Percentiles rank a stretch among this genome's conserved stretches.
phyloP scores from a whole-genome alignment of 2,329 filamentous ascomycete species.

The Bipolaris gigantea region DNA sequence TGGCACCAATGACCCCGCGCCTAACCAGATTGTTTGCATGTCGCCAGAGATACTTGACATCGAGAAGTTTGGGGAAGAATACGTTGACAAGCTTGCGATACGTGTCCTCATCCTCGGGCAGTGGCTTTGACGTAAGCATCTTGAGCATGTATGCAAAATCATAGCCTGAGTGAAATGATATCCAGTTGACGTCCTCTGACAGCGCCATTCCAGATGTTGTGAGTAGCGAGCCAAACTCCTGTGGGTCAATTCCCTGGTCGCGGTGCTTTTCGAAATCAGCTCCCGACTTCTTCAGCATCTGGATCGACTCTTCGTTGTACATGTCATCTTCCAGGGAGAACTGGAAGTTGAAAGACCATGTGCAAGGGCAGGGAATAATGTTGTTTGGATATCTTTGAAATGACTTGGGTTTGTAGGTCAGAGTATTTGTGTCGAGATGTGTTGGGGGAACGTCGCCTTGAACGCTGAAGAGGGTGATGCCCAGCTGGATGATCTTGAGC shows the following conservation, averaged over 20 bases:
- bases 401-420: conserved; percentile 48
- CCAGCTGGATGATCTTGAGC: conserved; percentile 95
- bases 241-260: conserved; percentile 85
- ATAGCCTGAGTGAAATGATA: conserved; percentile 96
- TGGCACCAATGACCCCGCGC: conserved; percentile 47
- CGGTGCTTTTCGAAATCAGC: conserved; percentile 86
- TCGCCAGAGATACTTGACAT: conserved; percentile 97
- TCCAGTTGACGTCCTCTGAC: conserved; percentile 87
- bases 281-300: conserved; percentile 86
- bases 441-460: conserved; percentile 84
- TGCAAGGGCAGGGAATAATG: conserved; percentile 72
- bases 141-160: conserved; percentile 98
- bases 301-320: conserved; percentile 95
- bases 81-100: conserved; percentile 88
- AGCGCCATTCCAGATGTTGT: conserved; percentile 91
- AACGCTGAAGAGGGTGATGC: conserved; percentile 88
- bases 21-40: conserved; percentile 70
- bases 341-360: conserved; percentile 99
- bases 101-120: conserved; percentile 86
- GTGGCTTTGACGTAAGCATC: conserved; percentile 77
- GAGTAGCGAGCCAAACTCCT: conserved; percentile 83
- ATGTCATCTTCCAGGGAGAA: conserved; percentile 95
- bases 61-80: conserved; percentile 91
- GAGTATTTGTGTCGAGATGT: conserved; percentile 56
- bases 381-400: conserved; percentile 56